A percentile compares a stretch with the other conserved stretches of the same genome.
Evolutionary conservation across 1,284 basidiomycete genomes (phyloP).

Genomic region (Ustilago hordei): DNA sequence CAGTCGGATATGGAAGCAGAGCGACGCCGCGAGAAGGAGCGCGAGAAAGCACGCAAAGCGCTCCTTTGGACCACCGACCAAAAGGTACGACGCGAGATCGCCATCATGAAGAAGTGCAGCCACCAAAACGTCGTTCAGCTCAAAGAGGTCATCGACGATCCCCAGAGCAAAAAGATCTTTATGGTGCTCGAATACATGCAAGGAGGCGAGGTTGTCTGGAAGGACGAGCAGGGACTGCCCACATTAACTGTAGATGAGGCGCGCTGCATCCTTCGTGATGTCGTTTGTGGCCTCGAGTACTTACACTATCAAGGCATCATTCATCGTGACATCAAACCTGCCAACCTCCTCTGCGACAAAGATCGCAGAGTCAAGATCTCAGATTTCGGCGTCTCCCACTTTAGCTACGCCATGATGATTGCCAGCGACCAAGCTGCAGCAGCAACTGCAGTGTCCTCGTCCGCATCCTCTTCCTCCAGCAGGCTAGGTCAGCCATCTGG

Average conservation of each 20-base stretch:
- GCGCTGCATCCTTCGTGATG: constrained; percentile 87
- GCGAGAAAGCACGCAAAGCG: constrained; percentile 51
- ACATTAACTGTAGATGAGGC: constrained; percentile 85
- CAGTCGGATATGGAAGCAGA: constrained; percentile 45
- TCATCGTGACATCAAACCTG: constrained; percentile 98
- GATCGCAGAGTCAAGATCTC: constrained; percentile 92
- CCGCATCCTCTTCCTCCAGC: constrained; percentile 19
- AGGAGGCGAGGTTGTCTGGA: constrained; percentile 94
- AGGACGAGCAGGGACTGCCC: constrained; percentile 73
- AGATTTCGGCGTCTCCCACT: constrained; percentile 96
- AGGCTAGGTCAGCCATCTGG: constrained; percentile 13
- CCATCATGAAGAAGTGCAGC: constrained; percentile 92
- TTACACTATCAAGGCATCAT: constrained; percentile 97
- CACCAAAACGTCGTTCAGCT: constrained; percentile 92
- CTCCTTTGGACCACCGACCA: constrained; percentile 67
- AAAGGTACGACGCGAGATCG: constrained; percentile 76
- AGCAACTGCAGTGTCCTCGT: constrained; percentile 10
- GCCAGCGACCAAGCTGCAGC: constrained; percentile 46
- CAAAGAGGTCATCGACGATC: constrained; percentile 95
- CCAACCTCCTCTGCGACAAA: constrained; percentile 90
- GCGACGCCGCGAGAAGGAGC: constrained; percentile 53
- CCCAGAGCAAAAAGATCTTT: constrained; percentile 87
- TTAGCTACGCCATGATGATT: constrained; percentile 78
- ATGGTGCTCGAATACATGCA: constrained; percentile 98
- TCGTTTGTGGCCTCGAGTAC: constrained; percentile 92